phyloP scores from a whole-genome alignment of 805 yeast genomes.

The Zygosaccharomyces gambellarensis region DNA sequence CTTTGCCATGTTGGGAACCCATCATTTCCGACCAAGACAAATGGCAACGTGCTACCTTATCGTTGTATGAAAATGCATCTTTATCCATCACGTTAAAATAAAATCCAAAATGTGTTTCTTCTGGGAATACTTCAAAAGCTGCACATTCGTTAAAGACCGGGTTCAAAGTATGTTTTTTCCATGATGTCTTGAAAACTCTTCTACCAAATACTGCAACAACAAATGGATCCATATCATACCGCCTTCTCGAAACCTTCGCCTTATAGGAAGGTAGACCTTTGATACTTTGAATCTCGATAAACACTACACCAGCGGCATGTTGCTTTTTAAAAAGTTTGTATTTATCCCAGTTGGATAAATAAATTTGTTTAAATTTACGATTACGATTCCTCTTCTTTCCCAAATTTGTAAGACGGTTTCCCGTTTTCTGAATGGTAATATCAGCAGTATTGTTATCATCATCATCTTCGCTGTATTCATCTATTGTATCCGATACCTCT shows the following conservation, averaged over 20 bases:
- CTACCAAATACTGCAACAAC: constrained; percentile 87
- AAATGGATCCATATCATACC: constrained; percentile 93
- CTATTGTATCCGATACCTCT: constrained; percentile 11
- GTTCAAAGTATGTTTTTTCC: constrained; percentile 73
- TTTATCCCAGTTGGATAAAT: constrained; percentile 12
- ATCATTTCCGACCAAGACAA: constrained; percentile 50
- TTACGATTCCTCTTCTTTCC: constrained; percentile 8
- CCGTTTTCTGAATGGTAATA: constrained; percentile 7
- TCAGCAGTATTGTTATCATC: constrained; percentile 10
- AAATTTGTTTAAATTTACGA: constrained; percentile 2
- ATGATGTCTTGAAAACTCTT: constrained; percentile 78
- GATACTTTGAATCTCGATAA: constrained; percentile 70
- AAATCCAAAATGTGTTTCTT: constrained; percentile 62
- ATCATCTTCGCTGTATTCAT: constrained; percentile 10
- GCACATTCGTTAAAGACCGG: constrained; percentile 80
- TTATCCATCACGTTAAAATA: constrained; percentile 75
- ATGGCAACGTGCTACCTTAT: constrained; percentile 65
- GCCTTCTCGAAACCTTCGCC: constrained; percentile 57
- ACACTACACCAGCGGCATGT: constrained; percentile 59
- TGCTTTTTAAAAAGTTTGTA: constrained; percentile 28
- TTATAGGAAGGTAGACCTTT: constrained; percentile 73
- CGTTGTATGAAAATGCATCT: constrained; percentile 78
- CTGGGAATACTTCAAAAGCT: constrained; percentile 67
- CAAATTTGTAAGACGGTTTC: constrained; percentile 8
- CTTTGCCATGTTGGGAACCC: constrained; percentile 27